Evolutionary conservation across 176 grass and related monocot genomes (phyloP), one percentile per base, ranked within the genome.

Genomic region (Coix lacrymajobi): DNA sequence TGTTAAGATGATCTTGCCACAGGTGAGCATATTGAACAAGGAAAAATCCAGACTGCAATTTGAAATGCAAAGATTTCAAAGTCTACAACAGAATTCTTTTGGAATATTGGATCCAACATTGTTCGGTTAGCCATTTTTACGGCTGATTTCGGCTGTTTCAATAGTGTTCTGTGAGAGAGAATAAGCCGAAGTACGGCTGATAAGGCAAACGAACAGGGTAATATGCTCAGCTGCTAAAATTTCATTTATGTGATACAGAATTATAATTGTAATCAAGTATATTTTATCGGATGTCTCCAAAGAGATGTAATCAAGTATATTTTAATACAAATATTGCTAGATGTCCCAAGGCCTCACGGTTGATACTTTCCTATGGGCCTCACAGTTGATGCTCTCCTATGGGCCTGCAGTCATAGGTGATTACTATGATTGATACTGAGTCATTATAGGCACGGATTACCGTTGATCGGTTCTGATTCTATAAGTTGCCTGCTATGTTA

Each of bases 1-100:
- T 91, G 49, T 87, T 78, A 67, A 94, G 87, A 87, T 94, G 92
- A 70, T 91, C 77, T 94, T 94, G 89, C 81, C 81, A 94, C 81
- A 94, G 73, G 79, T 87, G 84, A 82, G 87, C 86, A 71, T 91
- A 77, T 51, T 94, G 89, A 76, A 91, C 19, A 44, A 94, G 86
- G 39, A 91, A 94, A 91, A 94, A 94, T 22, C 92, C 89, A 84
- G 92, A 86, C 92, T 90, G 88, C 62, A 51, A 85, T 69, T 77
- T 77, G 26, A 22, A 66, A 48, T 49, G 28, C 6, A 79, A 48
- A 57, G 79, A 90, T 97, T 58, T 66, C 15, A 45, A 17, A 34
- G 20, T 60, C 43, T 9, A 13, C 29, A 75, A 40, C 36, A 60
- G 20, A 34, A 81, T 36, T 52, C 29, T 63, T 33, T 15, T 22